phyloP scores from a whole-genome alignment of 305 asterid species.

The Fraxinus xanthoxyloides region DNA sequence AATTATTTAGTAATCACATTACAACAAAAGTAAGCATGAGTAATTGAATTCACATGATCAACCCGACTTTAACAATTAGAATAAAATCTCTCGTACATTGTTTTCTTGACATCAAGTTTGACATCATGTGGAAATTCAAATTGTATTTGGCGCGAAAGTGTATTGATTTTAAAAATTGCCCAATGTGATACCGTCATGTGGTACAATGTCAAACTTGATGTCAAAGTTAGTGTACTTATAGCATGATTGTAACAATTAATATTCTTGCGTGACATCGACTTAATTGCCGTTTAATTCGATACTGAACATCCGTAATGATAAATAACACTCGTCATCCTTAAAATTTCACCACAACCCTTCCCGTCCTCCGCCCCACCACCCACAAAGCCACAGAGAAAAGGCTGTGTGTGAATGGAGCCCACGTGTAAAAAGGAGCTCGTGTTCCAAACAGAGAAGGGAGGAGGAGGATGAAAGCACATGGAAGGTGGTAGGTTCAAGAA shows the following conservation, averaged over 20 bases:
- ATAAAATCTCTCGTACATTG: too few relatives aligned
- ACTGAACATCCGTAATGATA: not conserved
- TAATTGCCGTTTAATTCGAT: not conserved
- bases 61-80: too few relatives aligned
- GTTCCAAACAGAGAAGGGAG: constrained; percentile 1
- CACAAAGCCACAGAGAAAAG: not conserved
- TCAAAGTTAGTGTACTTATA: too few relatives aligned
- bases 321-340: not conserved
- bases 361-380: not conserved
- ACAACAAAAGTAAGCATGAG: too few relatives aligned
- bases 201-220: too few relatives aligned
- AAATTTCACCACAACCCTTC: not conserved
- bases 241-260: too few relatives aligned
- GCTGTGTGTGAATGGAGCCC: constrained; percentile 20
- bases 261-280: not conserved
- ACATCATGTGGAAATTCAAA: too few relatives aligned
- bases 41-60: not conserved
- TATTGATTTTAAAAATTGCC: too few relatives aligned
- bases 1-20: not conserved
- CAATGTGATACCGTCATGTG: too few relatives aligned
- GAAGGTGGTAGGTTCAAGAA: constrained; percentile 43
- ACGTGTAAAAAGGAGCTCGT: constrained; percentile 22
- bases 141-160: too few relatives aligned
- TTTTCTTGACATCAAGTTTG: too few relatives aligned
- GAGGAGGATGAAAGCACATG: constrained; percentile 43